These are phyloP conservation scores for Trypanosoma platydactyli DNA, from an alignment of 208 protist genomes.

Conservation along the genomic window DNA sequence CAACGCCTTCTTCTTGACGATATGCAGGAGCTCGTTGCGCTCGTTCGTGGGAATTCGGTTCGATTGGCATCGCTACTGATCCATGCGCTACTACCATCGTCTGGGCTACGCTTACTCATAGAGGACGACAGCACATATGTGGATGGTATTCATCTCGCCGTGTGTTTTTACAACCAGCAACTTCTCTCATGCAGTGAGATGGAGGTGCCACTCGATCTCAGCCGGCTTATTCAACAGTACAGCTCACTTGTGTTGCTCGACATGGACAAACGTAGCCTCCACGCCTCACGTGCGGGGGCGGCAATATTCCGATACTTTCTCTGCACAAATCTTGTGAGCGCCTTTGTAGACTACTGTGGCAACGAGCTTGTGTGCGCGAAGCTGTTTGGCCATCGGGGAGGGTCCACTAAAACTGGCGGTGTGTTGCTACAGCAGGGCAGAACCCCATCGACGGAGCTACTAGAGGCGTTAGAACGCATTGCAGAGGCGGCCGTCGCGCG, in stretches of 20 bases:
- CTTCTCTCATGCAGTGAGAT: conserved; percentile 43
- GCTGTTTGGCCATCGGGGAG: conserved; percentile 59
- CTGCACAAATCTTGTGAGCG: conserved; percentile 49
- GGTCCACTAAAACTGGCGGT: conserved; percentile 27
- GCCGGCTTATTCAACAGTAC: conserved; percentile 53
- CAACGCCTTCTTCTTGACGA: conserved; percentile 71
- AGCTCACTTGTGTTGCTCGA: conserved; percentile 62
- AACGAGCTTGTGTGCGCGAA: conserved; percentile 55
- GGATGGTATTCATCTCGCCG: conserved; percentile 73
- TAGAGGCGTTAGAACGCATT: conserved; percentile 54
- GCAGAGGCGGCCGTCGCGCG: conserved; percentile 54
- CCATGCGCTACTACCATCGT: conserved; percentile 69
- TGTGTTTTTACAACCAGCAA: conserved; percentile 68
- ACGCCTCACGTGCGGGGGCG: conserved; percentile 39
- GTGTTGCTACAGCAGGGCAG: conserved; percentile 30
- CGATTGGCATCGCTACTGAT: conserved; percentile 72
- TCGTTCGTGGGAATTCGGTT: conserved; percentile 54
- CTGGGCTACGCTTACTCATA: conserved; percentile 66
- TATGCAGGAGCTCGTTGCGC: conserved; percentile 57
- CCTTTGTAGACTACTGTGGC: conserved; percentile 69
- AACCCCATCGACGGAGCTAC: conserved; percentile 38
- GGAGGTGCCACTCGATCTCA: conserved; percentile 67
- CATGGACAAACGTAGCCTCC: conserved; percentile 30
- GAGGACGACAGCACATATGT: conserved; percentile 58
- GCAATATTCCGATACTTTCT: conserved; percentile 74